Percentiles rank a stretch among this genome's conserved stretches.
Evolutionary conservation across 129 eudicot genomes (phyloP).

Genomic region (Centella asiatica): DNA sequence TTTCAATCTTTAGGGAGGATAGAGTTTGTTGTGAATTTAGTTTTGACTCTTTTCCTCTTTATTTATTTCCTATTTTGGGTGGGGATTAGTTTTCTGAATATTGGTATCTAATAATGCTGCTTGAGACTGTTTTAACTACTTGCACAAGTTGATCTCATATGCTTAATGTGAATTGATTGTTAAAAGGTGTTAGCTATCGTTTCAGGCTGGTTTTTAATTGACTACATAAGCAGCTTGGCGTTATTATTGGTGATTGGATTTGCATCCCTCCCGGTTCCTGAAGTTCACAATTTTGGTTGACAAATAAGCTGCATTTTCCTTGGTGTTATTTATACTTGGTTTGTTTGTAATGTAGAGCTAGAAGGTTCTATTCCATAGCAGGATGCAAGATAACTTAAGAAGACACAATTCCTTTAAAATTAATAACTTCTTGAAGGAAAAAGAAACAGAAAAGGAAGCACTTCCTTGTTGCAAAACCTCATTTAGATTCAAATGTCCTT

Average conservation of each 20-base stretch:
- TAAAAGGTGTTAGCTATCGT: neutral
- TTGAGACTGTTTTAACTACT: neutral
- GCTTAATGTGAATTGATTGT: neutral
- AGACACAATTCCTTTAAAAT: neutral
- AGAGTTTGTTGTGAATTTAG: no score
- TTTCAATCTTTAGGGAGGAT: no score
- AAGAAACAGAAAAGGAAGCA: no score
- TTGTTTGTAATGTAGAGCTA: neutral
- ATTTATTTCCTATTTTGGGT: no score
- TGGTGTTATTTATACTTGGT: neutral
- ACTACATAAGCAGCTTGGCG: no score
- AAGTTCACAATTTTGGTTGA: no score
- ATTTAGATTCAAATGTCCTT: conserved; percentile 7
- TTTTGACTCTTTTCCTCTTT: no score
- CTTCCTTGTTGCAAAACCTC: neutral
- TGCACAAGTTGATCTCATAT: no score
- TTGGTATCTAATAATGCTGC: neutral
- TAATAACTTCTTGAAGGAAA: no score
- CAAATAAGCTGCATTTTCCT: no score
- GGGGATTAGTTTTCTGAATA: neutral
- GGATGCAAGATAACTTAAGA: neutral
- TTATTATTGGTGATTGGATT: no score
- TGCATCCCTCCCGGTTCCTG: no score
- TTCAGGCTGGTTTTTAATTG: neutral
- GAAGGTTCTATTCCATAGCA: neutral